These are phyloP conservation scores for Emmonsiellopsis sp. DNA, from an alignment of 2,329 filamentous ascomycete genomes.

Conservation along the genomic window DNA sequence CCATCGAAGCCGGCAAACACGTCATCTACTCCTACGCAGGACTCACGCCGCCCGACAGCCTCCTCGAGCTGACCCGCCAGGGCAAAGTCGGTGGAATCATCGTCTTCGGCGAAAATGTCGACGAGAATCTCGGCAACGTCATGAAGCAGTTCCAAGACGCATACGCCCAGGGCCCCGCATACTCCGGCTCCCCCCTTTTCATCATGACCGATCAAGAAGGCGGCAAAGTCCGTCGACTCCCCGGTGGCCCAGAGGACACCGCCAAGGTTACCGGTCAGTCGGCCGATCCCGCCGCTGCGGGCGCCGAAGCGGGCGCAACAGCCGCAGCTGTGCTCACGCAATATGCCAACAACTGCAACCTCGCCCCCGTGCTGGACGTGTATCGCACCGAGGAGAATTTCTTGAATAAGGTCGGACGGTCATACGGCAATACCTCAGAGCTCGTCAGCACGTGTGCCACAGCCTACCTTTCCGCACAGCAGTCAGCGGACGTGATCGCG, in stretches of 20 bases:
- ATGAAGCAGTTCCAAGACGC: conserved; percentile 16
- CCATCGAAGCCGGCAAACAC: conserved; percentile 16
- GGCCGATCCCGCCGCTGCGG: conserved; percentile 10
- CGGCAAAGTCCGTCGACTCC: conserved; percentile 18
- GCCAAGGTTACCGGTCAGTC: conserved; percentile 19
- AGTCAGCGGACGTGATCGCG: conserved; percentile 15
- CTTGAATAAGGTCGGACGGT: conserved; percentile 16
- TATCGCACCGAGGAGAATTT: conserved; percentile 20
- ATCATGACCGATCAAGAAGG: conserved; percentile 28
- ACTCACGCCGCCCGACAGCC: conserved; percentile 14
- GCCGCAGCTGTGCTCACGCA: conserved; percentile 14
- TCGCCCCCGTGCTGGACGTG: conserved; percentile 21
- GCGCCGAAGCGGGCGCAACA: conserved; percentile 15
- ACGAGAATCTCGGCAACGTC: conserved; percentile 14
- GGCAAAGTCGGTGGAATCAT: conserved; percentile 26
- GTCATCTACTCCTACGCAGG: conserved; percentile 24
- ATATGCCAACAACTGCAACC: conserved; percentile 18
- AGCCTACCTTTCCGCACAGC: conserved; percentile 18
- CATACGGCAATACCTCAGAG: conserved; percentile 18
- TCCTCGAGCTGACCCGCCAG: conserved; percentile 17
- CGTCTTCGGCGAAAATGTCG: conserved; percentile 23
- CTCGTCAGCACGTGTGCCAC: conserved; percentile 15
- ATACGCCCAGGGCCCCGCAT: conserved; percentile 15
- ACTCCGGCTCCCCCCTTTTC: conserved; percentile 18
- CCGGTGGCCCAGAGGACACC: conserved; percentile 17